Conservation (phyloP, 2,329 filamentous ascomycete genomes). For the Penicillium frequentans region DNA sequence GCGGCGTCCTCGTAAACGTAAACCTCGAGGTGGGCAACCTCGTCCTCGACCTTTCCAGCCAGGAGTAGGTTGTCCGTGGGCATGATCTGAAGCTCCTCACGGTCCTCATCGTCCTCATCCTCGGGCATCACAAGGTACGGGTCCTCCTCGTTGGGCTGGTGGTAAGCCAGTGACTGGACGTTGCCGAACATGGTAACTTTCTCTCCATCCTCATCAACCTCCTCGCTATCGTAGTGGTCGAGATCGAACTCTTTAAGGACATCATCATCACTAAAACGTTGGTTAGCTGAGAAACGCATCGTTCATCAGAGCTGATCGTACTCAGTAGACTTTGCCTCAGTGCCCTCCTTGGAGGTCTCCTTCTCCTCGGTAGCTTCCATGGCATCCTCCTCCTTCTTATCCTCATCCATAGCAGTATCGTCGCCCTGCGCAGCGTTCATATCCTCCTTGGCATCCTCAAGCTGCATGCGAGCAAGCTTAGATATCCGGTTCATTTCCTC, state of each 20-base stretch:
- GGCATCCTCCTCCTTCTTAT: slow-evolving; percentile 37
- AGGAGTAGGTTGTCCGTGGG: slow-evolving; percentile 90
- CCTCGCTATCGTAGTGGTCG: slow-evolving; percentile 90
- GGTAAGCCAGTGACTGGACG: slow-evolving; percentile 88
- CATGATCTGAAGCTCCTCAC: slow-evolving; percentile 90
- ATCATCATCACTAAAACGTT: slow-evolving; percentile 62
- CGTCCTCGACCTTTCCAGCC: slow-evolving; percentile 92
- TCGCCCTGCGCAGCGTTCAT: slow-evolving; percentile 66
- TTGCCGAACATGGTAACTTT: slow-evolving; percentile 93
- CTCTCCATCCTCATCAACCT: slow-evolving; percentile 64
- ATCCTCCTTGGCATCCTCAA: slow-evolving; percentile 90
- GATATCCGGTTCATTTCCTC: slow-evolving; percentile 74
- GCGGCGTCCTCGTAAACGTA: slow-evolving; percentile 95
- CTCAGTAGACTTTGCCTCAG: slow-evolving; percentile 23
- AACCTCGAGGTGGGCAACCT: slow-evolving; percentile 92
- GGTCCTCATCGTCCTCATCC: slow-evolving; percentile 80
- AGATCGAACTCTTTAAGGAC: slow-evolving; percentile 95
- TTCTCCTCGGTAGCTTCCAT: slow-evolving; percentile 24
- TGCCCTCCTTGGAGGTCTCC: slow-evolving; percentile 20
- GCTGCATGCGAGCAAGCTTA: slow-evolving; percentile 71
- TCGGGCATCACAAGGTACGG: slow-evolving; percentile 91
- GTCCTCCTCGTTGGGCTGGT: slow-evolving; percentile 90
- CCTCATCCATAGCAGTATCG: slow-evolving; percentile 42
- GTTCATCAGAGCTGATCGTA: slow-evolving; percentile 3
- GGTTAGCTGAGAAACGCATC: slow-evolving; percentile 9